Evolutionary conservation across 768 basidiomycete genomes (phyloP), one percentile per base, ranked within the genome.

Genomic region (Tylopilus plumbeoviolaceoides): DNA sequence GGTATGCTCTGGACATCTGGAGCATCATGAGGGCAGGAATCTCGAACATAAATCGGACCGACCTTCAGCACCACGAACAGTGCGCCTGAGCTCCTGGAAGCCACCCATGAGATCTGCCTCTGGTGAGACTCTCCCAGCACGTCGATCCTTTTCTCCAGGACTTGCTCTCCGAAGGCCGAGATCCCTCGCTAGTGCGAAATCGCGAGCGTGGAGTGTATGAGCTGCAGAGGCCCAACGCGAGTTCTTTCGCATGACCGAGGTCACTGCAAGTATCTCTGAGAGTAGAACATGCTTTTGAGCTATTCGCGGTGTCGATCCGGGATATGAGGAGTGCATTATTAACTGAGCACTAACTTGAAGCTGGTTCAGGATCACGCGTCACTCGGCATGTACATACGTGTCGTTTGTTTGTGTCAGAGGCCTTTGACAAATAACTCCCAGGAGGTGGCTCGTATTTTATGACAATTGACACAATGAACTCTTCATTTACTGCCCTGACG

Each of bases 241-340:
- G 73, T 98, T 98, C 76, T 94, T 92, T 69, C 95, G 89, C 95
- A 99, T 98, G 18, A 84, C 80, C 2, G 91, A 89, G 33, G 93
- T 97, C 59, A 98, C 91, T 17, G 90, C 78, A 47, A 94, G 79
- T 55, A 98, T 89, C 75, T 98, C 94, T 40, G 93, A 87, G 56
- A 89, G 83, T 31, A 98, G 70, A 40, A 97, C 80, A 78, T 93
- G 88, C 53, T 84, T 85, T 44, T 75, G 70, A n/a, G 85, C 80
- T 50, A 83, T 76, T 48, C 45, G 57, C 14, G 56, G 39, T 10
- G 54, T 57, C 44, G 62, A 52, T 45, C 25, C 53, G 27, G 31
- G 35, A 43, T 54, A 31, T 28, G 61, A 30, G 31, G 61, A 33
- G 18, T 35, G 45, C 66, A 68, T 66, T n/a, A n/a, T n/a, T n/a